A percentile compares a stretch with the other conserved stretches of the same genome.
These are phyloP conservation scores for Eimeria acervulina DNA, from an alignment of 169 alveolate species.

Conservation along the genomic window DNA sequence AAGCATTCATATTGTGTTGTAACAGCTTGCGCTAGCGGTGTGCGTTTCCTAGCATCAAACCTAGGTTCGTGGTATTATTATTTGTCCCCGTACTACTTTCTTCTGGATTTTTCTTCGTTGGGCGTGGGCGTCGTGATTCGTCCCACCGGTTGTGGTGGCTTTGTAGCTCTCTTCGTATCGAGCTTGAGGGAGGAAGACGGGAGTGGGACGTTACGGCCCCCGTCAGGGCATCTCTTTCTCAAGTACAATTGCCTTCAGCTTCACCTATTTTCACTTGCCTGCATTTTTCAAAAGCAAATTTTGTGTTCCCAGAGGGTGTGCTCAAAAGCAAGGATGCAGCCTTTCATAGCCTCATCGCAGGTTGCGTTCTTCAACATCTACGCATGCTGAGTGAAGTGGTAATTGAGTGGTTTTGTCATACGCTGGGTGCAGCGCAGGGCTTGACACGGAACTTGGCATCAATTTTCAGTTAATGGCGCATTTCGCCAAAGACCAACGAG, in stretches of 20 bases:
- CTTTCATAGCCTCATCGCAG: neutral
- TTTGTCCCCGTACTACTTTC: neutral
- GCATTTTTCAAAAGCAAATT: neutral
- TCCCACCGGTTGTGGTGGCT: neutral
- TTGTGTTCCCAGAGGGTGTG: neutral
- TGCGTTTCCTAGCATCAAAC: neutral
- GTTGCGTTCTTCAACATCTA: neutral
- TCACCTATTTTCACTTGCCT: neutral
- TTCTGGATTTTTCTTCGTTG: neutral
- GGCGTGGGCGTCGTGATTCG: neutral
- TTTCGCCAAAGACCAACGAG: neutral
- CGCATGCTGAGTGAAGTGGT: neutral
- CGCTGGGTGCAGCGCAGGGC: neutral
- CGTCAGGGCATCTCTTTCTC: neutral
- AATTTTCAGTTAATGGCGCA: neutral
- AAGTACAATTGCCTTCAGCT: neutral
- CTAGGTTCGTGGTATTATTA: neutral
- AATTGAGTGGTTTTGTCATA: neutral
- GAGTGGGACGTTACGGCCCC: neutral
- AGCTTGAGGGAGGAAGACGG: neutral
- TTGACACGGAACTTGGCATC: neutral
- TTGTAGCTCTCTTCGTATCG: neutral
- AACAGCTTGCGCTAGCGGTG: neutral
- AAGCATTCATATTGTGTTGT: neutral
- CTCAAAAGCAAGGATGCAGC: neutral